Base-by-base conservation (phyloP, 441 rosid species). In the Sinapis alba region DNA sequence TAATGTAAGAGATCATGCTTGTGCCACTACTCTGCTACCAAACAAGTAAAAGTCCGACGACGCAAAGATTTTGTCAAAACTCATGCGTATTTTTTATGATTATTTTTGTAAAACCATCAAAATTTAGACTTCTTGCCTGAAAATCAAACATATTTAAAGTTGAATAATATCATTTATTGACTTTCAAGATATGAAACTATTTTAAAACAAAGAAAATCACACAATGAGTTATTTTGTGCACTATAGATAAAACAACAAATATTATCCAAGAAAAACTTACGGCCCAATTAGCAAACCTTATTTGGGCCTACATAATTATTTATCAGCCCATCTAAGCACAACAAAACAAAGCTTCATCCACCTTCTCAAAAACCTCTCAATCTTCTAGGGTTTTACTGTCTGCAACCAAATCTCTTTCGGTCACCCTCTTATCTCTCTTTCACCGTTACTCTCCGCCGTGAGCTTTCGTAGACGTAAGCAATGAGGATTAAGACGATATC, bases 401-500 rank as follows among this genome's bases (percentile, higher is more conserved):
- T 62, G 24, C 10, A 38, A 18, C 23, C 16, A 11, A 20, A 4
- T 5, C 51, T 45, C 60, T 26, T 16, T 30, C 58, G 7, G 15
- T 11, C 62, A 12, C 18, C 7, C 50, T 4, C 47, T 32, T 32
- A 62, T 20, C 30, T 58, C 73, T 60, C 36, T 53, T 15, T 11
- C 24, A 7, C 41, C 47, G 26, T 28, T 19, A 10, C 5, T 53
- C 45, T 50, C 21, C 10, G 15, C 13, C 28, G 69, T 21, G 41
- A 47, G 0, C 77, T 61, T 1, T 19, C n/a, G 36, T 1, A 47
- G 8, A 21, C 45, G 38, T 16, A 54, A 3, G 62, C 67, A 72
- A 95, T 95, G 99, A 92, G 85, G 83, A 88, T 95, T 16, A 92
- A 91, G 81, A 88, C 84, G 28, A 86, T 95, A 62, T 95, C 99